Evolutionary conservation across 129 eudicot genomes (phyloP), one percentile per base, ranked within the genome.

Genomic region (Solidago caesia): DNA sequence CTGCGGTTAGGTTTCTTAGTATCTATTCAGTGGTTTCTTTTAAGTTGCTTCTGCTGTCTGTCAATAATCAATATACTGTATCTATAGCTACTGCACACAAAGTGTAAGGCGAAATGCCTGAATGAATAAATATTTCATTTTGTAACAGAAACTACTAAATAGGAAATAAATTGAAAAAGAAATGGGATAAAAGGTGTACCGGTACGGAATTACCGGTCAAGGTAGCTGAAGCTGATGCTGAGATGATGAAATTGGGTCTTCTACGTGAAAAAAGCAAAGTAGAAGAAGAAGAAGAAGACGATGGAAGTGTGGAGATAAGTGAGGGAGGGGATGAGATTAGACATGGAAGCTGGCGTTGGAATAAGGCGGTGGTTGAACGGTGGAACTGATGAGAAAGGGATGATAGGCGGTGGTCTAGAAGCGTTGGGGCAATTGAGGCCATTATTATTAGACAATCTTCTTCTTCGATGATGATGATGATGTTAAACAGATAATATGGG

Each of bases 201-300:
- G 92, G 85, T 57, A 73, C 66, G 71, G 89, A 82, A 73, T 77
- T 82, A 71, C 73, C 71, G 57, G 67, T 73, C 68, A 87, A 76
- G 73, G 88, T 70, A 74, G 75, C 53, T 25, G 80, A 51, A 47
- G 76, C 81, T 10, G 82, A 59, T 15, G 67, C 81, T 43, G 81
- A 71, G 70, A 70, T 69, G 74, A 67, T n/a, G 75, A 64, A 48
- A 52, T 59, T 66, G 33, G 74, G 69, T 29, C 53, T 60, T 29
- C 53, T 60, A 15, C 81, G 73, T 45, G 83, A 49, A 66, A 68
- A 42, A 10, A 77, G 62, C 26, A 55, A 64, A 74, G 78, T 27
- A 55, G 12, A 16, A 52, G 74, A 44, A 53, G 80, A 70, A 74
- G 78, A 27, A 55, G 12, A 16, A 52, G 74, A 44, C 41, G 80